phyloP scores from a whole-genome alignment of 2,329 filamentous ascomycete species.

The Aspergillus sp. region DNA sequence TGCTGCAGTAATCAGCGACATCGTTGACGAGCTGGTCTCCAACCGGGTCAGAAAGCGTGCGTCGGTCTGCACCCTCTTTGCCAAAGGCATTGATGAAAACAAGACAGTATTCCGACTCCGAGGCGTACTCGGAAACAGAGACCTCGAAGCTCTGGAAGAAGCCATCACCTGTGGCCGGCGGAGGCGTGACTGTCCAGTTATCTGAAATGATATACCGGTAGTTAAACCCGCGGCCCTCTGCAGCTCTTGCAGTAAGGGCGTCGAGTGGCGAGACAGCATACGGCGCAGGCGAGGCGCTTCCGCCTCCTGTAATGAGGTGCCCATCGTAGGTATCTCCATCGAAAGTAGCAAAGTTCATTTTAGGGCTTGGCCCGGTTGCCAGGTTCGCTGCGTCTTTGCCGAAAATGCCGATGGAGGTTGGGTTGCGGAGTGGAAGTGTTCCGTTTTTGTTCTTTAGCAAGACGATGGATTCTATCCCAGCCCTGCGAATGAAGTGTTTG shows the following conservation, averaged over 20 bases:
- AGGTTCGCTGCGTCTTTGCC: background rate
- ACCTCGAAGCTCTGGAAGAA: background rate
- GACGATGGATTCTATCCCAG: background rate
- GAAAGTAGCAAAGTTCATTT: background rate
- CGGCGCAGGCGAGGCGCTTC: background rate
- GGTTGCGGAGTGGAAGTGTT: background rate
- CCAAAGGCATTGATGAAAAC: slow-evolving; percentile 84
- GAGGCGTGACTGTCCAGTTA: background rate
- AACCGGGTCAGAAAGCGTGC: slow-evolving; percentile 65
- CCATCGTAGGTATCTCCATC: background rate
- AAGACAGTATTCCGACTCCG: slow-evolving; percentile 50
- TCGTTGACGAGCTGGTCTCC: slow-evolving; percentile 83
- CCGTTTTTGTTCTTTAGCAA: background rate
- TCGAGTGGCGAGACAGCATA: background rate
- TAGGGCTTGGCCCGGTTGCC: background rate
- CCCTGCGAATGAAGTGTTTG: background rate
- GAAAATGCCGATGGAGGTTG: background rate
- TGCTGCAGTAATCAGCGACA: slow-evolving; percentile 69
- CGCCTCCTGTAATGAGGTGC: background rate
- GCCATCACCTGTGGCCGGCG: background rate
- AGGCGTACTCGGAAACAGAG: background rate
- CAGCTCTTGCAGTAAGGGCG: background rate
- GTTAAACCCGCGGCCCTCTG: background rate
- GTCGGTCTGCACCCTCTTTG: slow-evolving; percentile 74
- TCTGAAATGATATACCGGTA: background rate